Evolutionary conservation across 2,329 filamentous ascomycete genomes (phyloP), one percentile per base, ranked within the genome.

Genomic region (Ophiocordyceps camponoti-rufipedis): DNA sequence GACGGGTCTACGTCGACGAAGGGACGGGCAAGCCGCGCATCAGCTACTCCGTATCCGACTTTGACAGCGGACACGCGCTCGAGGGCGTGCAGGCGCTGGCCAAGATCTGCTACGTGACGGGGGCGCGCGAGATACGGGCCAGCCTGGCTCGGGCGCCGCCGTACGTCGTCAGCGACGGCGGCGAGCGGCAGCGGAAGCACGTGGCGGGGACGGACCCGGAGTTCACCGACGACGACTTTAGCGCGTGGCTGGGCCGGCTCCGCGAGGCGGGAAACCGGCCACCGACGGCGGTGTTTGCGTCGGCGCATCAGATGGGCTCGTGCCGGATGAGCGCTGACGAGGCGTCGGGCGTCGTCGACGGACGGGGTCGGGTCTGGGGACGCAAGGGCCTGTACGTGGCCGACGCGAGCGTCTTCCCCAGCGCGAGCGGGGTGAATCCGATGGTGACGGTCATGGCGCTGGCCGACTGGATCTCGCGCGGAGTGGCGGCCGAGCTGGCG

Each of bases 241-340:
- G 66, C 29, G 62, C 65, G 8, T 87, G 82, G 82, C 61, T 84
- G 2, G 56, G 58, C 6, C 57, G 64, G 44, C 48, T 80, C 12
- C 60, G 69, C 46, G 56, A 55, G 33, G 62, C 74, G 18, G 68
- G 71, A 38, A 71, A 70, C 43, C 64, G 62, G 47, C 66, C 68
- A 16, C 72, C 74, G 0, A 63, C 69, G 29, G 65, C 68, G 19
- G 58, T 64, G n/a, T 84, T 76, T 54, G 63, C 69, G 29, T 82
- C 77, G n/a, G 84, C 83, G 16, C 84, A 89, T 60, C 84, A 88
- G 64, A 88, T 88, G 83, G 80, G 82, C 19, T 76, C 76, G 10
- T 85, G 80, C 54, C 68, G 81, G 3, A 89, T 88, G 84, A 76
- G 75, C 48, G 65, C 66, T 41, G 61, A 59, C 49, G 58, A 61